Evolutionary conservation across 129 eudicot species (phyloP), one percentile per base, ranked within the genome.

Genomic region (Silybum marianum): DNA sequence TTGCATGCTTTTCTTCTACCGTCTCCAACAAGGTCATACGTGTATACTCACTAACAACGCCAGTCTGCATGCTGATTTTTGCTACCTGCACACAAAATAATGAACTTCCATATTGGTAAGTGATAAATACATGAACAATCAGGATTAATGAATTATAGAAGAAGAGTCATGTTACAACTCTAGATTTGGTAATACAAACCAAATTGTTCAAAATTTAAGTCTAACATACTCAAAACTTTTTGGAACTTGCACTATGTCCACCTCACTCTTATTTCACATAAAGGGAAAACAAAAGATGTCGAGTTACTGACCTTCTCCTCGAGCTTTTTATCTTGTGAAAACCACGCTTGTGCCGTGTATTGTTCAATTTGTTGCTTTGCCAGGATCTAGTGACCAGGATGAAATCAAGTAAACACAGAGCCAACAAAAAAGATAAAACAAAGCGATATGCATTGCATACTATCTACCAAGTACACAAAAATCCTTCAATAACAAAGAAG

Each of bases 341-440:
- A 81, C 98, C 98, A 93, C 54, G 95, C 93, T 79, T 91, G 88
- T 75, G 90, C 87, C 7, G 98, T 93, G 72, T 85, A 86, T 72
- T 83, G 67, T 75, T 90, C 97, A 74, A 93, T 88, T 77, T 91
- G 91, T 72, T 87, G 91, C 87, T 89, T 93, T 18, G 88, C 94
- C 14, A 90, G 75, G 44, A 93, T 71, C 95, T 91, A 81, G 62
- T 14, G 26, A 32, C 76, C 81, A 74, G n/a, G 23, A 72, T 73
- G 73, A 79, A 34, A 28, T 69, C 74, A 81, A 69, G 40, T 38
- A 48, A 54, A 32, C 28, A 69, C 16, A 80, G 36, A 23, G 71
- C 76, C 74, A 73, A 10, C 30, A 72, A 26, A 30, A 30, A 62
- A 18, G 16, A 32, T 66, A 1, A 71, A 38, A 18, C 5, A 71